phyloP scores from a whole-genome alignment of 371 early-diverging fungal species.

The Mucor piriformis region DNA sequence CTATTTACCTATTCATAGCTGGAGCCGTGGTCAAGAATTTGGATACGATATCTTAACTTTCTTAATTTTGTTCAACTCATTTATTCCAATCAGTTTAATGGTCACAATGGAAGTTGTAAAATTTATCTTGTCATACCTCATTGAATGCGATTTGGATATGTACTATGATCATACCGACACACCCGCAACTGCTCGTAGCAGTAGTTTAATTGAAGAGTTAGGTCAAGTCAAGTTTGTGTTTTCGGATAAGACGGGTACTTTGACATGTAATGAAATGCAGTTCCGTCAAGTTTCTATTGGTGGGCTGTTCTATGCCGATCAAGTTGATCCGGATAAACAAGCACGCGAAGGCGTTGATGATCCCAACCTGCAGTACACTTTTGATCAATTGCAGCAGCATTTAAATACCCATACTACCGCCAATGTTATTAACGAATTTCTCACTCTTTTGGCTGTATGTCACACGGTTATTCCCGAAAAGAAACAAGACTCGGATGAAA shows the following conservation, averaged over 20 bases:
- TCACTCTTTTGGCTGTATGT: constrained; percentile 62
- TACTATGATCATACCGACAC: constrained; percentile 68
- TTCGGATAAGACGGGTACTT: constrained; percentile 91
- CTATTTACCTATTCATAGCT: constrained; percentile 30
- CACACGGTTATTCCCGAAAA: constrained; percentile 62
- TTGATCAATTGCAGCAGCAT: constrained; percentile 59
- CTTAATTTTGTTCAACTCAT: constrained; percentile 79
- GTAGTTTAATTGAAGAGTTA: constrained; percentile 83
- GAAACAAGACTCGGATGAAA: constrained; percentile 23
- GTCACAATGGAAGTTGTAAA: constrained; percentile 80
- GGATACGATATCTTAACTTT: constrained; percentile 75
- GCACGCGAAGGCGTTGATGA: constrained; percentile 30
- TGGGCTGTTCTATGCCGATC: constrained; percentile 52
- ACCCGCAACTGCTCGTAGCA: constrained; percentile 74
- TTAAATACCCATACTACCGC: constrained; percentile 56
- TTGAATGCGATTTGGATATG: constrained; percentile 67
- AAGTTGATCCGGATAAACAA: constrained; percentile 22
- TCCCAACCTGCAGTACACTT: constrained; percentile 57
- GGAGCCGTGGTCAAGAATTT: constrained; percentile 36
- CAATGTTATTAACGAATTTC: constrained; percentile 59
- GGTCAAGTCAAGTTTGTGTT: constrained; percentile 94
- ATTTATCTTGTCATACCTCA: constrained; percentile 63
- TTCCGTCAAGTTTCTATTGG: constrained; percentile 66
- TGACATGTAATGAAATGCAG: constrained; percentile 75
- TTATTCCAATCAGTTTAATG: constrained; percentile 84